Conservation (phyloP, 176 grass and related monocot species). For the Bothriochloa decipiens region DNA sequence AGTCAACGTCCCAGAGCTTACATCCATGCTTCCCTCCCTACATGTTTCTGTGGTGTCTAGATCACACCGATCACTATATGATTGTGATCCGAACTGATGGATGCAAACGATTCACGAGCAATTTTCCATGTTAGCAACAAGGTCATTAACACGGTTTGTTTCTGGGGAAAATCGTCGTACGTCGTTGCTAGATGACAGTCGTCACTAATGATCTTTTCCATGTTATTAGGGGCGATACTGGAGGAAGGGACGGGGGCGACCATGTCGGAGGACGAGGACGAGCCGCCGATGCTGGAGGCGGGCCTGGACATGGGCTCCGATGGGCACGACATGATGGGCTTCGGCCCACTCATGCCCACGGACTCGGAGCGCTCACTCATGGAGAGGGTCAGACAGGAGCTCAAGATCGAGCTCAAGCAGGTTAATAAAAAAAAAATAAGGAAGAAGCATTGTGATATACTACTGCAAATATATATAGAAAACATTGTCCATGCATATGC, state of each 20-base stretch:
- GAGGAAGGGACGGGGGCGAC: constrained; percentile 88
- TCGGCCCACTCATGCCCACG: constrained; percentile 87
- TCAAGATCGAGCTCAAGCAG: constrained; percentile 97
- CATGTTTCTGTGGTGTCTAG: background rate
- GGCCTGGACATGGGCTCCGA: constrained; percentile 71
- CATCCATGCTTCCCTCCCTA: constrained; percentile 7
- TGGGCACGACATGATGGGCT: constrained; percentile 93
- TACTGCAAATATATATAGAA: too few relatives aligned
- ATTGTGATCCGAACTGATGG: background rate
- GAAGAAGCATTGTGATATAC: background rate
- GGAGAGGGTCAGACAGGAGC: constrained; percentile 96
- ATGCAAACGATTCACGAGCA: background rate
- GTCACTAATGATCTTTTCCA: background rate
- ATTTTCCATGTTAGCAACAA: background rate
- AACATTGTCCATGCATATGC: too few relatives aligned
- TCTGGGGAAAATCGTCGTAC: too few relatives aligned
- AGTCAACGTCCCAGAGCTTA: constrained; percentile 18
- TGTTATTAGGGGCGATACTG: constrained; percentile 55
- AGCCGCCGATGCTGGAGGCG: constrained; percentile 62
- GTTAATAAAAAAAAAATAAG: constrained; percentile 3
- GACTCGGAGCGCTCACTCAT: constrained; percentile 94
- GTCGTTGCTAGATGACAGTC: too few relatives aligned
- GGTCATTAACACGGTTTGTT: background rate
- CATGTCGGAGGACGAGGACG: constrained; percentile 98
- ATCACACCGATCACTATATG: too few relatives aligned